These are phyloP conservation scores for Sisymbrium altissimum DNA, from an alignment of 345 rosid species.

Conservation along the genomic window DNA sequence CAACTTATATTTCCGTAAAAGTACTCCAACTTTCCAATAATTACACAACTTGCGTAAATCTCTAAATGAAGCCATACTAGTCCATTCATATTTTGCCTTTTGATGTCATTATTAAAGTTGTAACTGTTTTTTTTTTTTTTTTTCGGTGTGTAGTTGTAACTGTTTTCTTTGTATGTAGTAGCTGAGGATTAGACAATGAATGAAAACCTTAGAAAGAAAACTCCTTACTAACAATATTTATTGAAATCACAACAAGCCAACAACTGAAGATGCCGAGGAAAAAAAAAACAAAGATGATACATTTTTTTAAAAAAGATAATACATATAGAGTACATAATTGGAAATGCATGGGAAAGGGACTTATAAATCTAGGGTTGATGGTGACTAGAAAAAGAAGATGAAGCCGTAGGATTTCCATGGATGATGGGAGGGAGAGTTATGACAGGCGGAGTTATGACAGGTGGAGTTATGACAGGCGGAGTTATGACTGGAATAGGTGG, in stretches of 20 bases:
- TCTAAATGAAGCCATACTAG: neutral
- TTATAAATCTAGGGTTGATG: constrained; percentile 13
- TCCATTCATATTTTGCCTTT: neutral
- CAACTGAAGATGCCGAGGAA: neutral
- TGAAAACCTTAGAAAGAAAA: neutral
- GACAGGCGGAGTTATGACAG: constrained; percentile 2
- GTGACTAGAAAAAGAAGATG: constrained; percentile 31
- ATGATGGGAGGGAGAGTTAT: constrained; percentile 18
- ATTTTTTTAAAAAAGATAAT: too few species aligned
- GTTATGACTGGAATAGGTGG: constrained; percentile 2
- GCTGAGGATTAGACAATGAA: neutral
- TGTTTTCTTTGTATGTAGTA: neutral
- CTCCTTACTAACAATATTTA: neutral
- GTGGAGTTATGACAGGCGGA: constrained; percentile 32
- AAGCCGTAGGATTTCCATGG: constrained; percentile 45
- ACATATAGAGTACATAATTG: neutral
- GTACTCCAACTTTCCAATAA: neutral
- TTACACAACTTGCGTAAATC: neutral
- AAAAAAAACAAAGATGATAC: constrained; percentile 1
- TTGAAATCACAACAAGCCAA: constrained; percentile 17
- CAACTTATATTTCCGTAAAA: neutral
- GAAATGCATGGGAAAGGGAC: neutral
- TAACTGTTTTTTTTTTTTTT: too few species aligned
- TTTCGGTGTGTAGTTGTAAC: too few species aligned
- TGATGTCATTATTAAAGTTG: neutral